Base-by-base conservation (phyloP, 192 early-diverging fungal species). In the Gryganskiella cystojenkinii region DNA sequence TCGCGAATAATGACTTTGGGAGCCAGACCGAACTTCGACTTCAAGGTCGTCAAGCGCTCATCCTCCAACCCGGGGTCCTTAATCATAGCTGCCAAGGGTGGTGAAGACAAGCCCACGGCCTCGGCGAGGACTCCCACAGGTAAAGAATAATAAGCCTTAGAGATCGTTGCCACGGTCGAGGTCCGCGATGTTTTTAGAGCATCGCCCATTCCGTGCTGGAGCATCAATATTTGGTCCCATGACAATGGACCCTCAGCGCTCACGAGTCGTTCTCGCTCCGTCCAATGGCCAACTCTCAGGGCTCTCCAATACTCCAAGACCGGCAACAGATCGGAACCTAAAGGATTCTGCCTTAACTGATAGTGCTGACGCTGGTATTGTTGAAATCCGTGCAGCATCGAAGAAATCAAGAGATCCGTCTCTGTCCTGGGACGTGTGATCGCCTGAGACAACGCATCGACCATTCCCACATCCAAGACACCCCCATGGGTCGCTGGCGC, bases 131-230 rank as follows among this genome's bases (percentile, higher is more conserved):
- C 64, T 4, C 25, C 22, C 5, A 78, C 44, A 11, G 74, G 61
- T 14, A 78, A 56, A 0, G 66, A 78, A 24, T 78, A 69, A 20
- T 68, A 78, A 1, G 74, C 74, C 44, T 78, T 78, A 49, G 33
- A 46, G 46, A 78, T 78, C 2, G 47, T 53, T 1, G 53, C 66
- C 42, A 78, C 74, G 20, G 45, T 78, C 35, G 35, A 20, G 0
- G 37, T 6, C 24, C 74, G 62, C 0, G 74, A 59, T 2, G 61
- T 34, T 3, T 44, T 45, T 9, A 78, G 27, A 6, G 54, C 31
- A 42, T 69, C 61, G 7, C 60, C 65, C 56, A 78, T 64, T 2
- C 59, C 57, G 37, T 51, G 31, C 24, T 31, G 55, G 27, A 78
- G 47, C 55, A 69, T 69, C 14, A 68, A 30, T 20, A 55, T 53